Base-by-base conservation (phyloP, 2,329 filamentous ascomycete genomes). In the Penicillium sp. region DNA sequence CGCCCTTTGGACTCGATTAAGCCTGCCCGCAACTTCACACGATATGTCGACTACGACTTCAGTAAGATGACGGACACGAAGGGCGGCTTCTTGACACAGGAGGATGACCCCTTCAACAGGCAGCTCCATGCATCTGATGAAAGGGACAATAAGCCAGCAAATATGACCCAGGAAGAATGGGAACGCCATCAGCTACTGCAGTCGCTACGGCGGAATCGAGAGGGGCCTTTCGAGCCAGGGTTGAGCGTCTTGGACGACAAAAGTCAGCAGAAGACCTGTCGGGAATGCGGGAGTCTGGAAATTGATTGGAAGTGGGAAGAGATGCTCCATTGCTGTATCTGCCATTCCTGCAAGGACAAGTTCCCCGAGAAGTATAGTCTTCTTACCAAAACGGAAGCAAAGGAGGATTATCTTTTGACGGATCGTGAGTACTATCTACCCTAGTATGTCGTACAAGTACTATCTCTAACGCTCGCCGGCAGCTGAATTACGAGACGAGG, bases 21-120 rank as follows among this genome's bases (percentile, higher is more conserved):
- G 49, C 88, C 93, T 0, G 90, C 90, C 32, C 84, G 86, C 65
- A 97, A 95, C 67, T 97, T 97, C 62, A 85, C 89, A 54, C 93
- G 94, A 70, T 97, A 89, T 69, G 92, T 99, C 66, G 94, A 99
- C 68, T 97, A 97, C 75, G 94, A 99, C 72, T 94, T 99, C 75
- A 93, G 89, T 68, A 89, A 93, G 75, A 97, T 99, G 91, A 95
- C 88, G 6, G 94, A 99, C 71, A 97, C 93, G 1, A 97, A 97
- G 68, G 94, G 94, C 56, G 94, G 94, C 0, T 99, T 99, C 72
- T 75, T 99, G 59, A 89, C 88, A n/a, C 82, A 84, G 1, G 89
- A 93, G 56, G 94, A 99, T 67, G 94, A 99, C 71, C 94, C 94
- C 1, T 85, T 88, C 68, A 96, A 96, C 68, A 87, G 87, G 60